Base-by-base conservation (phyloP, 2,329 filamentous ascomycete species). In the Colletotrichum higginsianum region DNA sequence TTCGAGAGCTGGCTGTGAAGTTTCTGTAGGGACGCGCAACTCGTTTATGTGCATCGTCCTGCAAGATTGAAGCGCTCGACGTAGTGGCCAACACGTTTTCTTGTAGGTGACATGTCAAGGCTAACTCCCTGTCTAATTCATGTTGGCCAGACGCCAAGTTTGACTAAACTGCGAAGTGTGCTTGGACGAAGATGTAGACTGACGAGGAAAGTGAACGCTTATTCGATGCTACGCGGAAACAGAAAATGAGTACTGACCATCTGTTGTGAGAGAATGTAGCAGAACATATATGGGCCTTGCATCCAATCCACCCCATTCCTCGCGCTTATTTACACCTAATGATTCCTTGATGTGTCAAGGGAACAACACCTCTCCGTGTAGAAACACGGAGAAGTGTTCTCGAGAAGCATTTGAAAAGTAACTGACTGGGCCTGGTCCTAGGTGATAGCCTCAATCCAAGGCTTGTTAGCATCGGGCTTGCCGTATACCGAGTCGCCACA, bases 371-470 rank as follows among this genome's bases (percentile, higher is more conserved):
- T 38, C 21, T 3, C 16, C 5, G 15, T n/a, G 62, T 69, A 73
- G 61, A 73, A 70, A 3, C 71, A 21, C 46, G 72, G 73, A 26
- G 68, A 69, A 50, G 75, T 71, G 44, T 76, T 75, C 66, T 75
- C 62, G 44, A 76, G 65, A n/a, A 77, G 73, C 74, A 76, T 76
- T 67, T 77, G 74, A 64, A 76, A 76, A 66, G 35, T 12, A 3
- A 38, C 35, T 38, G 35, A 38, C 35, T 75, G 75, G 12, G 73
- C 75, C 73, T 76, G 74, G 62, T 76, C 74, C 87, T 86, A 88
- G 13, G 80, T 80, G 16, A 86, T 86, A 38, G 86, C 86, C 77
- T 88, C 85, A 50, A 86, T 86, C 7, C 86, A 85, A 26, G 86
- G 86, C 76, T 84, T 79, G 67, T 86, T 81, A 2, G 86, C 84